Evolutionary conservation across 2,329 filamentous ascomycete genomes (phyloP), one percentile per base, ranked within the genome.

Genomic region (Reticulascus tulasneorum): DNA sequence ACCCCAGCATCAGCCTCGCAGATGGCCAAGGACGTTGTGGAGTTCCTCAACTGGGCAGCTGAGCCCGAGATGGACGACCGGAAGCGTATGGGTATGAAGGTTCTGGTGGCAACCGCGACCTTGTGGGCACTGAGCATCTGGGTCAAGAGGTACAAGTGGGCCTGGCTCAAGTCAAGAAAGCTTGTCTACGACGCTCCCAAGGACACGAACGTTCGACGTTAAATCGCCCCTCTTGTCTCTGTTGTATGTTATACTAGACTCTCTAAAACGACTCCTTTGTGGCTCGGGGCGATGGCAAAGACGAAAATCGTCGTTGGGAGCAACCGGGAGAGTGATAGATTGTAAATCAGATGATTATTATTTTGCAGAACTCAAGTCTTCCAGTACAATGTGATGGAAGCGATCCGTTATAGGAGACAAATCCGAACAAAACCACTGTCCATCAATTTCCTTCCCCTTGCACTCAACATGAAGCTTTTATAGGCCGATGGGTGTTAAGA

Each of bases 131-230:
- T 97, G 56, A 94, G 86, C 64, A 80, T 98, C 55, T 98, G 90
- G 89, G 84, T 97, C 50, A 98, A 98, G 86, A 83, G 90, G 73
- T 98, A 98, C 83, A 98, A 97, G 82, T 98, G 93, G 93, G 77
- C 89, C 43, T 82, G 86, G 57, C 72, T 98, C 66, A 98, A 98
- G 84, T 85, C 89, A 55, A 84, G 93, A 60, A 95, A 97, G 83
- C 72, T 97, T 54, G 75, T 81, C 53, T 95, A 94, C 71, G 85
- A 82, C 62, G 86, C 88, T 47, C 88, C 88, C 37, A 71, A 73
- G 59, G 66, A 64, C 45, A 60, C 58, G 55, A 54, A 54, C 35
- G 55, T 65, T 50, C 73, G 74, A 58, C 61, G 59, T 53, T 77
- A 67, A 66, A 53, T 20, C 21, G 44, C 40, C 37, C 26, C 35